phyloP scores from a whole-genome alignment of 1,284 basidiomycete genomes.

The Ceratobasidium sp. region DNA sequence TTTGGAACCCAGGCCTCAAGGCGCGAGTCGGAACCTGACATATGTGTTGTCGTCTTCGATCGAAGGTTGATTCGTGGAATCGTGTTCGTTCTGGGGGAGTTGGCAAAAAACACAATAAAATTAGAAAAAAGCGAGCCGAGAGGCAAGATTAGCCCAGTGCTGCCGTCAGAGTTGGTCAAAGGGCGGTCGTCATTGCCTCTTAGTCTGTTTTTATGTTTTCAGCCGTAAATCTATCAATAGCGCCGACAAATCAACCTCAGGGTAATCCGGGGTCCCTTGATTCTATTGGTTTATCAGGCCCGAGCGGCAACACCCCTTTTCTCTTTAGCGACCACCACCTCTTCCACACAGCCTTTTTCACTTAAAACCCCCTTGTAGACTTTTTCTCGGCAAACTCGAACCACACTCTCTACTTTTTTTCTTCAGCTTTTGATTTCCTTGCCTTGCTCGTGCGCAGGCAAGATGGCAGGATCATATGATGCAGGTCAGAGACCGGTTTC shows the following conservation, averaged over 20 bases:
- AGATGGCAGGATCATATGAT: conserved; percentile 40
- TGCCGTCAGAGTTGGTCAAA: background rate
- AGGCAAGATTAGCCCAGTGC: conserved; percentile 15
- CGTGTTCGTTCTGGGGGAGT: too few species aligned
- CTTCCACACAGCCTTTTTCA: background rate
- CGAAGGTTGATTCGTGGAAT: conserved; percentile 1
- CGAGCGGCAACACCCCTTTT: background rate
- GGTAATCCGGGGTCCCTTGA: background rate
- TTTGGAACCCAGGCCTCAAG: too few species aligned
- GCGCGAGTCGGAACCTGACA: background rate
- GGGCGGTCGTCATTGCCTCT: background rate
- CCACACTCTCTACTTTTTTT: conserved; percentile 27
- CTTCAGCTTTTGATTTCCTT: conserved; percentile 14
- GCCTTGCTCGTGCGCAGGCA: background rate
- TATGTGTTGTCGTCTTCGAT: background rate
- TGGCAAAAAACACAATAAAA: background rate
- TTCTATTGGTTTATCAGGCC: conserved; percentile 6
- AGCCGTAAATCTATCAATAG: conserved; percentile 36
- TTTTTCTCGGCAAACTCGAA: conserved; percentile 20
- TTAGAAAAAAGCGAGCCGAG: background rate
- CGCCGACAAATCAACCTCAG: background rate
- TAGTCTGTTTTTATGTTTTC: background rate
- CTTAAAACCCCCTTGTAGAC: background rate
- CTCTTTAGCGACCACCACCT: conserved; percentile 2
- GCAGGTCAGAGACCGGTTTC: conserved; percentile 47